Percentiles rank a stretch among this genome's conserved stretches.
These are phyloP conservation scores for Lavandula angustifolia DNA, from an alignment of 257 asterid species.

Conservation along the genomic window DNA sequence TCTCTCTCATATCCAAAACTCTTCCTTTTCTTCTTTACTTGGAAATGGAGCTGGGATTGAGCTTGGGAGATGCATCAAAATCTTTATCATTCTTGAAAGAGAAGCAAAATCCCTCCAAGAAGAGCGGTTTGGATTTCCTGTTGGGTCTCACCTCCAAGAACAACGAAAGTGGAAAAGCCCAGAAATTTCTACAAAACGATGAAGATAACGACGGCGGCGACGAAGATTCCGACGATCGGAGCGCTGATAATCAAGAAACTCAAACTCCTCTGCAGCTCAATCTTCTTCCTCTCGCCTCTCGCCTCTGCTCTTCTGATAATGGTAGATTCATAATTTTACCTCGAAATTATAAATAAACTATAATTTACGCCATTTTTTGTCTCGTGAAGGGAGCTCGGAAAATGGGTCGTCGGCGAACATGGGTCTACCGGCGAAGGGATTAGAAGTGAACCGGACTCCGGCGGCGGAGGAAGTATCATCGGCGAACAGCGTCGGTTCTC, in stretches of 20 bases:
- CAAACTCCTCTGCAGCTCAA: constrained; percentile 55
- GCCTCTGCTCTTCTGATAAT: constrained; percentile 65
- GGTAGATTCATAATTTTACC: constrained; percentile 35
- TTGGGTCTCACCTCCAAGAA: constrained; percentile 43
- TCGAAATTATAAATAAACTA: neutral
- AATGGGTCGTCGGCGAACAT: constrained; percentile 65
- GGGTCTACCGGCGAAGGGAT: constrained; percentile 41
- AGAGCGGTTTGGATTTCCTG: constrained; percentile 39
- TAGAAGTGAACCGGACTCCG: constrained; percentile 55
- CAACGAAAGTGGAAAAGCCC: constrained; percentile 26
- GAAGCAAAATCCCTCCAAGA: constrained; percentile 9
- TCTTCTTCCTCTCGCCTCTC: constrained; percentile 54
- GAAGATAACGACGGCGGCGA: constrained; percentile 20
- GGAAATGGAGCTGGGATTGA: constrained; percentile 71
- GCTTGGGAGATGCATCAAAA: constrained; percentile 60
- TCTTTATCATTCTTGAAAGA: constrained; percentile 34
- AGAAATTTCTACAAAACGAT: constrained; percentile 27
- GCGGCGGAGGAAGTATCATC: constrained; percentile 69
- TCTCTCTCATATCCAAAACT: constrained; percentile 31
- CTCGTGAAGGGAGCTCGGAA: constrained; percentile 67
- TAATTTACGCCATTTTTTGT: neutral
- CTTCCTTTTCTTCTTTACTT: neutral
- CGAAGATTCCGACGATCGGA: constrained; percentile 28
- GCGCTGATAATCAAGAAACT: constrained; percentile 26
- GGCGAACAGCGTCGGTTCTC: constrained; percentile 62